phyloP scores from a whole-genome alignment of 148 eudicot genomes.

The Dianthus caryophyllus region DNA sequence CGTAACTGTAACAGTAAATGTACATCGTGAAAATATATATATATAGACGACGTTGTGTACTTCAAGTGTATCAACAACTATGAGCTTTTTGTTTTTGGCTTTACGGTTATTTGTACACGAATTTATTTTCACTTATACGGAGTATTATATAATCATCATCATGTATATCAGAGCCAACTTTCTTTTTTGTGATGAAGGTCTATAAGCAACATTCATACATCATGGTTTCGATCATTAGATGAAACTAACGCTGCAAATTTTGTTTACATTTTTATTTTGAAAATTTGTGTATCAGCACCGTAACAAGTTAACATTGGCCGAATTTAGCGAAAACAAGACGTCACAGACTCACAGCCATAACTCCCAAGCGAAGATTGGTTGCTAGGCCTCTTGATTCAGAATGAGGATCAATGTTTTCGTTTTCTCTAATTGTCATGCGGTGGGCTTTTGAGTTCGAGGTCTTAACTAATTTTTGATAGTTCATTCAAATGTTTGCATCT shows the following conservation, averaged over 20 bases:
- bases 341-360: too few species aligned
- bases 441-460: background rate
- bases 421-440: background rate
- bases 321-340: too few species aligned
- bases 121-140: too few species aligned
- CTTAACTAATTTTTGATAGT: too few species aligned
- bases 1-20: constrained; percentile 11
- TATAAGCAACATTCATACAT: too few species aligned
- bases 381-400: background rate
- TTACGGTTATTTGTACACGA: constrained; percentile 4
- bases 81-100: constrained; percentile 24
- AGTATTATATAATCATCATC: background rate
- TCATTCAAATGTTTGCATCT: background rate
- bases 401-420: background rate
- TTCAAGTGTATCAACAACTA: background rate
- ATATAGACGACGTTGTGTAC: background rate
- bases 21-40: background rate
- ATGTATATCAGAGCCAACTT: constrained; percentile 10
- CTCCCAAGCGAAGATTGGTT: too few species aligned
- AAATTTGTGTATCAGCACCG: too few species aligned
- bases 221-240: too few species aligned
- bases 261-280: too few species aligned
- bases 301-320: too few species aligned
- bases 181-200: constrained; percentile 6
- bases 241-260: too few species aligned